These are phyloP conservation scores for Abortiporus biennis DNA, from an alignment of 1,284 basidiomycete genomes.

Conservation along the genomic window DNA sequence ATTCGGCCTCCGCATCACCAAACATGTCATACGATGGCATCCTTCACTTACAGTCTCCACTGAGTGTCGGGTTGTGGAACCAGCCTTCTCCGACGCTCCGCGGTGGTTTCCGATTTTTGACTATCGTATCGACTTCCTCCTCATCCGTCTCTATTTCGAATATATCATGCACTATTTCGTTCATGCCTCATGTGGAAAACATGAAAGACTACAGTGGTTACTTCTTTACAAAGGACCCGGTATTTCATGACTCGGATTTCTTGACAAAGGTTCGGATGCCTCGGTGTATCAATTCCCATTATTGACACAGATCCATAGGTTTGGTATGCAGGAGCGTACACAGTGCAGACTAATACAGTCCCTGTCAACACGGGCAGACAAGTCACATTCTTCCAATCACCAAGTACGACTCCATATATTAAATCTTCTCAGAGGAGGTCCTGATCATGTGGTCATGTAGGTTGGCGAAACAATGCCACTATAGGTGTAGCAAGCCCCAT, in stretches of 20 bases:
- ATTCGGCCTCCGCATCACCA: slow-evolving; percentile 29
- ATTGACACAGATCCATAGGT: slow-evolving; percentile 25
- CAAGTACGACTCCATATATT: slow-evolving; percentile 25
- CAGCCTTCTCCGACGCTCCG: slow-evolving; percentile 39
- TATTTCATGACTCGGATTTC: slow-evolving; percentile 41
- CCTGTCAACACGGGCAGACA: slow-evolving; percentile 46
- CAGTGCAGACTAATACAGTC: slow-evolving; percentile 54
- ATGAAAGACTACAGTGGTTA: slow-evolving; percentile 49
- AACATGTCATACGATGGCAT: slow-evolving; percentile 42
- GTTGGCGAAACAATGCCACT: slow-evolving; percentile 53
- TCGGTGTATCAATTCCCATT: slow-evolving; percentile 1
- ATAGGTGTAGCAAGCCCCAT: slow-evolving; percentile 54
- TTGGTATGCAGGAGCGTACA: slow-evolving; percentile 60
- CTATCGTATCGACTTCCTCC: slow-evolving; percentile 36
- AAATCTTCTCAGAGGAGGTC: not conserved
- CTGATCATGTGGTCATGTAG: slow-evolving; percentile 20
- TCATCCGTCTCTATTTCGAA: slow-evolving; percentile 39
- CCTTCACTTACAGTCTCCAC: slow-evolving; percentile 31
- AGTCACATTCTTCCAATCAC: slow-evolving; percentile 36
- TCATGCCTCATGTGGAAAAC: slow-evolving; percentile 48
- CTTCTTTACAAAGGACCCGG: slow-evolving; percentile 44
- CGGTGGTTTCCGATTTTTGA: slow-evolving; percentile 54
- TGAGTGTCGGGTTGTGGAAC: slow-evolving; percentile 37
- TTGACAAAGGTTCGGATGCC: slow-evolving; percentile 36
- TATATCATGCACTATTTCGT: slow-evolving; percentile 47